Evolutionary conservation across 2,329 filamentous ascomycete genomes (phyloP).

Genomic region (Colletotrichum neosansevieriae): DNA sequence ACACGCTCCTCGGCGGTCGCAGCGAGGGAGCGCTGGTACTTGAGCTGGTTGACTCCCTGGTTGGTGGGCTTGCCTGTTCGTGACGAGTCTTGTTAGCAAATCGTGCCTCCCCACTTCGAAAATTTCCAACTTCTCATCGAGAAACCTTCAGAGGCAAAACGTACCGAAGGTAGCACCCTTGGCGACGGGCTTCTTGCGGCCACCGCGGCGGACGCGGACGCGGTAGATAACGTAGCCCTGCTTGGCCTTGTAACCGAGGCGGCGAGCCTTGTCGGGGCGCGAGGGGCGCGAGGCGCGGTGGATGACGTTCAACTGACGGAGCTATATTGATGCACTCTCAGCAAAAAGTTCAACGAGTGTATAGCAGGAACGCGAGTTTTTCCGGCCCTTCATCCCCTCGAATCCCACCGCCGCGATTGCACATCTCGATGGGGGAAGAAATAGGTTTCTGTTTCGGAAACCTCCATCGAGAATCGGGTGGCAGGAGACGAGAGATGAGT

Average conservation of each 20-base stretch:
- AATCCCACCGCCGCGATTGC: constrained; percentile 25
- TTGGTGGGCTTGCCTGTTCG: constrained; percentile 97
- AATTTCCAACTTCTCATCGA: too few species aligned
- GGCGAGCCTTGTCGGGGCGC: constrained; percentile 99
- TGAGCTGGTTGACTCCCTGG: constrained; percentile 99
- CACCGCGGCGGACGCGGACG: constrained; percentile 97
- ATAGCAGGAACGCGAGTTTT: constrained; percentile 76
- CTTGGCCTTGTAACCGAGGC: constrained; percentile 99
- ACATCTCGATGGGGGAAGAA: neutral
- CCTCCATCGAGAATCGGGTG: constrained; percentile 1
- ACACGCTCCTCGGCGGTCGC: constrained; percentile 99
- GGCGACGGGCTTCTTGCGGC: constrained; percentile 94
- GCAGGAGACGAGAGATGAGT: constrained; percentile 29
- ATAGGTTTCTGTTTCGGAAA: neutral
- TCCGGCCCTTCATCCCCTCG: neutral
- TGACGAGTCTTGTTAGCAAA: constrained; percentile 42
- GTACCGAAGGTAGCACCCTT: constrained; percentile 99
- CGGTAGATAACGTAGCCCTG: constrained; percentile 99
- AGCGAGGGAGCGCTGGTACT: constrained; percentile 99
- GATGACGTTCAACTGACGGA: constrained; percentile 99
- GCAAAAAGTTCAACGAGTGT: constrained; percentile 99
- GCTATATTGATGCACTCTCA: constrained; percentile 99
- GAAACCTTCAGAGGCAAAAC: constrained; percentile 48
- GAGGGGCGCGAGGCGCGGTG: constrained; percentile 98
- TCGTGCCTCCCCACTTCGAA: neutral